A percentile compares a stretch with the other conserved stretches of the same genome.
phyloP scores from a whole-genome alignment of 257 asterid species.

The Misopates orontium region DNA sequence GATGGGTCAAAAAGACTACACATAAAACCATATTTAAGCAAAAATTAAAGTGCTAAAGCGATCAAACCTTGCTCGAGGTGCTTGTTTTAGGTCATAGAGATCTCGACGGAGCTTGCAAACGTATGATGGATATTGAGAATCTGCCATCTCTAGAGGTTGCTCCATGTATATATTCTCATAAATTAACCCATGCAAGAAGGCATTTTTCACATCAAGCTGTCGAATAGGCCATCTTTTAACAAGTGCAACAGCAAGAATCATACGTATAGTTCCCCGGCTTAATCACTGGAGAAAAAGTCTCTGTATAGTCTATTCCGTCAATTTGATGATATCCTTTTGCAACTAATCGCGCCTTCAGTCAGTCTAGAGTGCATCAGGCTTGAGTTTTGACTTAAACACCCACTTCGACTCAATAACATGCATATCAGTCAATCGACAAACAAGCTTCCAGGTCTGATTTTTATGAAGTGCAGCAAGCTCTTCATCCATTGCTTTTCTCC shows the following conservation, averaged over 20 bases:
- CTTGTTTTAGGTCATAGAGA: slow-evolving; percentile 23
- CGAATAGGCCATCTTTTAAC: too few relatives aligned
- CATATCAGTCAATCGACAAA: not conserved
- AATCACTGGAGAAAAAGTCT: too few relatives aligned
- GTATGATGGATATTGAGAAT: slow-evolving; percentile 2
- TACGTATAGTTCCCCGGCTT: too few relatives aligned
- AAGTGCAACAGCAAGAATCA: too few relatives aligned
- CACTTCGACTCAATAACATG: slow-evolving; percentile 1
- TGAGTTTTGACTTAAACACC: slow-evolving; percentile 5
- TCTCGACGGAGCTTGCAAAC: slow-evolving; percentile 11
- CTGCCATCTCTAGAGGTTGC: slow-evolving; percentile 15
- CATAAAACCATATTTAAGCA: not conserved
- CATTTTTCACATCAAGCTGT: too few relatives aligned
- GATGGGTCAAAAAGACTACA: not conserved
- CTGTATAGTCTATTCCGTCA: too few relatives aligned
- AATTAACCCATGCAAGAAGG: not conserved
- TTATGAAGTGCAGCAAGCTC: not conserved
- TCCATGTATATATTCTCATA: slow-evolving; percentile 8
- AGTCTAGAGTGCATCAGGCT: not conserved
- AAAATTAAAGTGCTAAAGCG: not conserved
- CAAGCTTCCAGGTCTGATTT: too few relatives aligned
- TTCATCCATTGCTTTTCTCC: not conserved
- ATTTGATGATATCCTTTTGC: not conserved
- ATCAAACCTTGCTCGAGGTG: slow-evolving; percentile 23
- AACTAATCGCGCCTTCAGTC: slow-evolving; percentile 19